These are phyloP conservation scores for Pyrenophora graminea DNA, from an alignment of 2,329 filamentous ascomycete species.

Conservation along the genomic window DNA sequence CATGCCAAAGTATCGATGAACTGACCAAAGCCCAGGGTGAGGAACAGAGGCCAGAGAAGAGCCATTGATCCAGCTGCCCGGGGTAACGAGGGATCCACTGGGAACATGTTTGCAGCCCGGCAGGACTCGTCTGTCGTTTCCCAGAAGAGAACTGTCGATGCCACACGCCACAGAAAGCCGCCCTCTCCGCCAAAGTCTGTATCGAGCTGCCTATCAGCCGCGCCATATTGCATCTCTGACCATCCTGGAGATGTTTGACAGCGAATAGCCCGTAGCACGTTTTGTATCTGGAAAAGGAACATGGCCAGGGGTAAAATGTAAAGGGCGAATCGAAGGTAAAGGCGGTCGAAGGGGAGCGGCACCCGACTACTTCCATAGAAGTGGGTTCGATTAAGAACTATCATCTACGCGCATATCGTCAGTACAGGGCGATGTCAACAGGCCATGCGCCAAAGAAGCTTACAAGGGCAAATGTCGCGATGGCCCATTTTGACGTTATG, in stretches of 20 bases:
- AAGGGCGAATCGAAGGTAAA: slow-evolving; percentile 48
- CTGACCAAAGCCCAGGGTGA: slow-evolving; percentile 72
- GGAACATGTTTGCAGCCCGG: slow-evolving; percentile 70
- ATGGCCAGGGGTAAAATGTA: slow-evolving; percentile 40
- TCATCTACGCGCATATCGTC: slow-evolving; percentile 57
- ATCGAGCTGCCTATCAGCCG: slow-evolving; percentile 47
- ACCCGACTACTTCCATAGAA: slow-evolving; percentile 91
- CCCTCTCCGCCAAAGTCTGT: slow-evolving; percentile 62
- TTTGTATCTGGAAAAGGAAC: slow-evolving; percentile 64
- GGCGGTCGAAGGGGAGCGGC: slow-evolving; percentile 75
- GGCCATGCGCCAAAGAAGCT: slow-evolving; percentile 19
- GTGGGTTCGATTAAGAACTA: slow-evolving; percentile 86
- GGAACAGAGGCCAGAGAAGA: slow-evolving; percentile 74
- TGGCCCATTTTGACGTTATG: slow-evolving; percentile 69
- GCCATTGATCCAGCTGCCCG: slow-evolving; percentile 77
- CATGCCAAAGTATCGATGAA: slow-evolving; percentile 88
- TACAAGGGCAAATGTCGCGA: slow-evolving; percentile 80
- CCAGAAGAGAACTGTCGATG: slow-evolving; percentile 72
- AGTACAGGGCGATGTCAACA: slow-evolving; percentile 1
- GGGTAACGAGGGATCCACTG: slow-evolving; percentile 55
- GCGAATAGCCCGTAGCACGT: slow-evolving; percentile 80
- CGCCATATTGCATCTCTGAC: slow-evolving; percentile 53
- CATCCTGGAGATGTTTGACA: slow-evolving; percentile 73
- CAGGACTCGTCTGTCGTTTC: slow-evolving; percentile 77
- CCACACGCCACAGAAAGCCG: slow-evolving; percentile 71